Evolutionary conservation across 805 yeast species (phyloP).

Genomic region (Komagataella kurtzmanii): DNA sequence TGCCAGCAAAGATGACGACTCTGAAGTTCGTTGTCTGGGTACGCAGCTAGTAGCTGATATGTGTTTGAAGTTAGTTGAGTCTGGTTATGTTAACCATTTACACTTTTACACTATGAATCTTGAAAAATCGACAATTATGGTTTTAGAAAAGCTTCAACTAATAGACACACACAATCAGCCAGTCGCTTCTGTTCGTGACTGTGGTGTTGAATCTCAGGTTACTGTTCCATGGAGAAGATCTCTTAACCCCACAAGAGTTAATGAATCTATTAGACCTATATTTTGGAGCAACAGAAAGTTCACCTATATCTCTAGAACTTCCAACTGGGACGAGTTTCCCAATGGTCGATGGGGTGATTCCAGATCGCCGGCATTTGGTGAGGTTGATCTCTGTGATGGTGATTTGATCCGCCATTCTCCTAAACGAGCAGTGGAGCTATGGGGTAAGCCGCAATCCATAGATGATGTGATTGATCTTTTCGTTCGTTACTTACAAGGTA

Average conservation of each 20-base stretch:
- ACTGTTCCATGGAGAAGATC: conserved; percentile 85
- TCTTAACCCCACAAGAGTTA: conserved; percentile 62
- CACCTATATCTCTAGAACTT: conserved; percentile 78
- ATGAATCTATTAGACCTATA: conserved; percentile 83
- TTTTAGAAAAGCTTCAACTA: conserved; percentile 61
- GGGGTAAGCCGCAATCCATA: conserved; percentile 69
- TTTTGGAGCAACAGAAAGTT: conserved; percentile 93
- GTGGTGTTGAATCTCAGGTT: conserved; percentile 5
- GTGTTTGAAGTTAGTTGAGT: conserved; percentile 61
- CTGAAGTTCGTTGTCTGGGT: conserved; percentile 74
- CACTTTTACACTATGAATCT: conserved; percentile 97
- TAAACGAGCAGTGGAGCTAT: conserved; percentile 64
- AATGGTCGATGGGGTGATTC: conserved; percentile 99
- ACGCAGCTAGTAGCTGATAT: conserved; percentile 69
- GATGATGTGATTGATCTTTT: conserved; percentile 53
- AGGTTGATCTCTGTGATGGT: conserved; percentile 69
- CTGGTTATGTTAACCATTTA: conserved; percentile 69
- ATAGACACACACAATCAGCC: conserved; percentile 18
- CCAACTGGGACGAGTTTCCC: conserved; percentile 96
- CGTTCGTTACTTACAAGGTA: conserved; percentile 57
- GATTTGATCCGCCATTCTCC: conserved; percentile 74
- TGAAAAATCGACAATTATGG: conserved; percentile 83
- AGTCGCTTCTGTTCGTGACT: conserved; percentile 16
- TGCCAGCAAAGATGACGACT: conserved; percentile 84
- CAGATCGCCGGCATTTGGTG: conserved; percentile 93